These are phyloP conservation scores for Colletotrichum sp. DNA, from an alignment of 2,329 filamentous ascomycete genomes.

Conservation along the genomic window DNA sequence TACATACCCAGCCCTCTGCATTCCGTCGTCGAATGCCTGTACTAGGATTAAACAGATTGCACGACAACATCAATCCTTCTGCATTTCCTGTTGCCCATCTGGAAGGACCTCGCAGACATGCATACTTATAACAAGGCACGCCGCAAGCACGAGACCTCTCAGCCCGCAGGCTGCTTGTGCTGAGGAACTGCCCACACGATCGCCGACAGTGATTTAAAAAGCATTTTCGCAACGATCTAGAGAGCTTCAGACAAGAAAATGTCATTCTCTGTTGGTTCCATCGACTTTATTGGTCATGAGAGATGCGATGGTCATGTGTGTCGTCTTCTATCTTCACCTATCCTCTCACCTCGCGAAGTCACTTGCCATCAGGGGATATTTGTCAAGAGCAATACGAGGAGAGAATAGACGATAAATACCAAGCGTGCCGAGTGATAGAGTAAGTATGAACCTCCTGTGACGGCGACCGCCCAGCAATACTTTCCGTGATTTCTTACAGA, in stretches of 20 bases:
- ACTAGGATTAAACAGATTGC: background rate
- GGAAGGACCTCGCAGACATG: background rate
- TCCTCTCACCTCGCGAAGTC: background rate
- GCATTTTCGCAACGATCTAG: background rate
- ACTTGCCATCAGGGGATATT: fast-evolving
- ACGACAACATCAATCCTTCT: fast-evolving
- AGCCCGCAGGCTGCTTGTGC: background rate
- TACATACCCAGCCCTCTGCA: fast-evolving
- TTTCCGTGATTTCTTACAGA: background rate
- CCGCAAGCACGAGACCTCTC: background rate
- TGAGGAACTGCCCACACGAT: background rate
- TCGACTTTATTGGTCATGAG: background rate
- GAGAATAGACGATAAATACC: background rate
- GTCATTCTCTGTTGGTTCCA: fast-evolving
- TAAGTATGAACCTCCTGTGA: fast-evolving
- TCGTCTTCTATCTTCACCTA: background rate
- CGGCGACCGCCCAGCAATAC: fast-evolving
- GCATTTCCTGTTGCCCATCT: background rate
- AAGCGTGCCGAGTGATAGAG: background rate
- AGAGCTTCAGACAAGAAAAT: background rate
- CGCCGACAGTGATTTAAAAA: background rate
- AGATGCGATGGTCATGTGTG: background rate
- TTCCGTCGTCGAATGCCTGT: fast-evolving
- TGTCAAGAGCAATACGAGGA: background rate
- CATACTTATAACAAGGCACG: background rate